Evolutionary conservation across 176 grass and related monocot genomes (phyloP).

Genomic region (Oryza australiensis): DNA sequence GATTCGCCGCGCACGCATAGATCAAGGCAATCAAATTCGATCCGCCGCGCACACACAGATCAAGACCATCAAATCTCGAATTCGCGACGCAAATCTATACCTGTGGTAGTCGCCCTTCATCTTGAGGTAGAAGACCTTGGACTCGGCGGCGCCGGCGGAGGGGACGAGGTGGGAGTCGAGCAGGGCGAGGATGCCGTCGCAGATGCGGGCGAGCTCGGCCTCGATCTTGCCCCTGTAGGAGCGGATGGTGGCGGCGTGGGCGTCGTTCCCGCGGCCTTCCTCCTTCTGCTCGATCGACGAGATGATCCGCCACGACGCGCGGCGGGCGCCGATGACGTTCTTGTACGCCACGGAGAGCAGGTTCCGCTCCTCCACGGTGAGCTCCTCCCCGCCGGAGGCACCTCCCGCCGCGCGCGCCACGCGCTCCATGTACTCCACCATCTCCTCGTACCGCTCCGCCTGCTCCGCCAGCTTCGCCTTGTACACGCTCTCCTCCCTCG

Average conservation of each 20-base stretch:
- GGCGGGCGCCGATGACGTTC: conserved; percentile 80
- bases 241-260: conserved; percentile 58
- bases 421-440: conserved; percentile 93
- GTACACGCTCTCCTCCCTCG: conserved; percentile 86
- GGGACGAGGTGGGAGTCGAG: conserved; percentile 84
- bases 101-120: conserved; percentile 96
- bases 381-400: conserved; percentile 54
- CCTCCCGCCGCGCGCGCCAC: conserved; percentile 58
- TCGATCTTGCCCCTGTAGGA: conserved; percentile 80
- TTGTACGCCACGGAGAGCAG: conserved; percentile 90
- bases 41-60: neutral
- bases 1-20: neutral
- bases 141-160: conserved; percentile 65
- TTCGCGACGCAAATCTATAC: conserved; percentile 21
- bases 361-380: conserved; percentile 86
- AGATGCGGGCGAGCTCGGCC: conserved; percentile 80
- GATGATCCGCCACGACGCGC: conserved; percentile 84
- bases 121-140: conserved; percentile 94
- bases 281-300: conserved; percentile 95
- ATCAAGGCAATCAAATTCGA: neutral
- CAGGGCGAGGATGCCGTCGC: conserved; percentile 73
- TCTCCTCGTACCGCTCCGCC: conserved; percentile 91
- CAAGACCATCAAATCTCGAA: neutral
- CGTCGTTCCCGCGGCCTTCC: conserved; percentile 81
- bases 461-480: conserved; percentile 89